Conservation (phyloP, 495 filamentous ascomycete species). For the Aspergillus kassunensis region DNA sequence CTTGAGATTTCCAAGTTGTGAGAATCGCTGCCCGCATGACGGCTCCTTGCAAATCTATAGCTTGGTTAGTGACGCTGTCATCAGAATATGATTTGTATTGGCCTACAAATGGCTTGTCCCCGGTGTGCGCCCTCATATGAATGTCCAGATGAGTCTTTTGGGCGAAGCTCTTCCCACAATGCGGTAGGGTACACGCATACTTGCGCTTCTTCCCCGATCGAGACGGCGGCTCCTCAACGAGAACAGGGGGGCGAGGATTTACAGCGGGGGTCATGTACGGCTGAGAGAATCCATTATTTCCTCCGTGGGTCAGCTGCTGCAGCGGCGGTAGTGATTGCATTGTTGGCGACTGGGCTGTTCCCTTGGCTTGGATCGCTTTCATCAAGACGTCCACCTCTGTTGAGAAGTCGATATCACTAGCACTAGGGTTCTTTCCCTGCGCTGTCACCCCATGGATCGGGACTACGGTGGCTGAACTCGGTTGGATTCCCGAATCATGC, state of each 20-base stretch:
- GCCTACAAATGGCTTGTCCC: conserved; percentile 86
- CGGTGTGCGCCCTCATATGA: conserved; percentile 84
- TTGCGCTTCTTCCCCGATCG: conserved; percentile 42
- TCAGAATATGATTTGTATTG: background rate
- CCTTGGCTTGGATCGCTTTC: conserved; percentile 81
- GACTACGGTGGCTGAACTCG: background rate
- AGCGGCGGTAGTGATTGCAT: conserved; percentile 34
- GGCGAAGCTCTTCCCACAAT: conserved; percentile 77
- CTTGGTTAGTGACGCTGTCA: background rate
- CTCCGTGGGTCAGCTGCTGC: conserved; percentile 31
- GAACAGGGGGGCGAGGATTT: conserved; percentile 23
- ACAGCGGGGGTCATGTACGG: conserved; percentile 20
- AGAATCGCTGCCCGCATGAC: conserved; percentile 76
- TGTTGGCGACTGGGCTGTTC: conserved; percentile 21
- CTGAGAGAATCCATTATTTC: conserved; percentile 23
- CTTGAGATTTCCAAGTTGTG: conserved; percentile 84
- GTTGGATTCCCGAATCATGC: conserved; percentile 4
- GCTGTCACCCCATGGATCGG: conserved; percentile 4
- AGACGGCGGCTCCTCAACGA: conserved; percentile 28
- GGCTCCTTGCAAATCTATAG: conserved; percentile 67
- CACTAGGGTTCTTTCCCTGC: conserved; percentile 16
- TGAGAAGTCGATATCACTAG: conserved; percentile 56
- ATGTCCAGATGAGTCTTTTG: conserved; percentile 96
- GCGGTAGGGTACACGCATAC: conserved; percentile 70
- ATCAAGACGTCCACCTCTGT: conserved; percentile 89